Base-by-base conservation (phyloP, 2,329 filamentous ascomycete species). In the Emericellopsis atlantica region DNA sequence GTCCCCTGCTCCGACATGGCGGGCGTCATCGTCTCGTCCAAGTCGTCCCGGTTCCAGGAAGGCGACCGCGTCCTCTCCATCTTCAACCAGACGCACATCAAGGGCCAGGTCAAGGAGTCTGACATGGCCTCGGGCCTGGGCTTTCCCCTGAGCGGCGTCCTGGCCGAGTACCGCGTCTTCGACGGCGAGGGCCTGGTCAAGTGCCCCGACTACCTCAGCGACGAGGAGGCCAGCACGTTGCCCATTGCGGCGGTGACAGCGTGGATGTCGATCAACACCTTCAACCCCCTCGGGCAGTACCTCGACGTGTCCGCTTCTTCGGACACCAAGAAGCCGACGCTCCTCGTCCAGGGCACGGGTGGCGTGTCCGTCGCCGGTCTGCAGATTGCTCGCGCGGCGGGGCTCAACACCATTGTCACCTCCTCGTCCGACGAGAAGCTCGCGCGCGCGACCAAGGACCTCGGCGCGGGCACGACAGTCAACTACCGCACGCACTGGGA, bases 1-100 rank as follows among this genome's bases (percentile, higher is more conserved):
- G 74, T 84, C 2, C 79, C 79, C 2, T 80, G 76, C 56, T 81
- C 78, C 18, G 81, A 86, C 57, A 82, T 81, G 68, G 81, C 78
- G 58, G 81, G 81, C 36, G 66, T 67, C 8, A 63, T 85, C 36
- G 60, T 73, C 2, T 62, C 59, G n/a, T 60, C 64, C 9, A 53
- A 57, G 3, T 59, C 61, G 6, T 36, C 46, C 5, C 49, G 51
- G 29, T 74, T 74, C 62, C 64, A 66, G 41, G 64, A 67, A 41
- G 79, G 80, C 43, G 74, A 82, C 43, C 73, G 78, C n/a, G 80
- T 86, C 32, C 66, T 82, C 42, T 72, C 72, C 16, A 81, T 74
- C 40, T 85, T 83, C 58, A 71, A 71, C 49, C 69, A 74, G 54
- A 59, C 58, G 7, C 70, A 75, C 50, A 58, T 77, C 40, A 68